A percentile compares a stretch with the other conserved stretches of the same genome.
These are phyloP conservation scores for Astrephomene gubernaculifera DNA, from an alignment of 139 green algal species.

Conservation along the genomic window DNA sequence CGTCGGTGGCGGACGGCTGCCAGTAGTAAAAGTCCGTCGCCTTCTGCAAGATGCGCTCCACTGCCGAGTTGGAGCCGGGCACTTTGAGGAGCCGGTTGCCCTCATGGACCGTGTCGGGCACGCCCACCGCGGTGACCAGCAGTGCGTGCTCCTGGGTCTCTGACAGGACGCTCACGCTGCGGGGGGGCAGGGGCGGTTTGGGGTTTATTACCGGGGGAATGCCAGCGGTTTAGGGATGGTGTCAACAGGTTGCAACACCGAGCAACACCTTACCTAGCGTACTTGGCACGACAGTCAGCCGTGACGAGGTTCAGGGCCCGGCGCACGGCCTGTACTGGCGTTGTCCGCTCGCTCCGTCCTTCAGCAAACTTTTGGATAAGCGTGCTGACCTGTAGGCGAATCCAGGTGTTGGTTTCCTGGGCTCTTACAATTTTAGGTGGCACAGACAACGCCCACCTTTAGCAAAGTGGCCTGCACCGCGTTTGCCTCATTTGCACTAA, in stretches of 20 bases:
- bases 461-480: conserved; percentile 58
- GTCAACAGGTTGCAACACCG: too few relatives aligned
- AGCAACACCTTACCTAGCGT: conserved; percentile 49
- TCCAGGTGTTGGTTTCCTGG: too few relatives aligned
- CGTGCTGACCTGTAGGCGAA: conserved; percentile 56
- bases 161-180: conserved; percentile 61
- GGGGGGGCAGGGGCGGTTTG: neutral
- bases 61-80: conserved; percentile 12
- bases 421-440: too few relatives aligned
- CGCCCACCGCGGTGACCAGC: conserved; percentile 52
- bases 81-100: conserved; percentile 46
- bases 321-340: conserved; percentile 59
- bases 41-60: conserved; percentile 23
- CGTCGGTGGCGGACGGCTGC: conserved; percentile 6
- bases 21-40: conserved; percentile 40
- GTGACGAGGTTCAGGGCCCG: conserved; percentile 61
- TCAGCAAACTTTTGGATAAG: conserved; percentile 69
- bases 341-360: conserved; percentile 58
- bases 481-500: conserved; percentile 47
- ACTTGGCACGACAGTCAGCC: conserved; percentile 57
- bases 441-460: conserved; percentile 55
- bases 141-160: conserved; percentile 50
- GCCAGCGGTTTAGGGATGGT: too few relatives aligned
- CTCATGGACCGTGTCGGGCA: conserved; percentile 43
- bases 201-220: neutral